A percentile compares a stretch with the other conserved stretches of the same genome.
These are phyloP conservation scores for Begonia masoniana DNA, from an alignment of 306 rosid genomes.

Conservation along the genomic window DNA sequence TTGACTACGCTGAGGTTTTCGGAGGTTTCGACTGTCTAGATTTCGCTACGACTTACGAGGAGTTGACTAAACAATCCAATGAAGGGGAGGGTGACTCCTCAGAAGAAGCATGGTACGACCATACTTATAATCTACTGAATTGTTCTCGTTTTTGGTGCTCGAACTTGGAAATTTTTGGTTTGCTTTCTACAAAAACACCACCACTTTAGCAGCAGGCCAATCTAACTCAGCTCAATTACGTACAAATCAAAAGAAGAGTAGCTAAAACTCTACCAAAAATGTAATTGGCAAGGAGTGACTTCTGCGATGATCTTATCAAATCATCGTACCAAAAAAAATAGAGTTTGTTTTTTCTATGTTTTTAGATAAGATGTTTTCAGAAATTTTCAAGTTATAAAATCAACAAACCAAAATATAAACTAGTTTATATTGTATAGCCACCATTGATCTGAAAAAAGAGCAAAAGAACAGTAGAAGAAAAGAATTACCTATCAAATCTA, in stretches of 20 bases:
- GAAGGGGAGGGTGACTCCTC: constrained; percentile 25
- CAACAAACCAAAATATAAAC: too few species aligned
- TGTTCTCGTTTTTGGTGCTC: not conserved
- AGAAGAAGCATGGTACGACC: constrained; percentile 68
- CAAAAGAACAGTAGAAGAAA: constrained; percentile 3
- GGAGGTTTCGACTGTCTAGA: constrained; percentile 45
- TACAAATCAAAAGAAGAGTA: constrained; percentile 11
- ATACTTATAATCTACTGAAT: constrained; percentile 1
- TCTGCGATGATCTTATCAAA: not conserved
- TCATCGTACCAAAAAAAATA: not conserved
- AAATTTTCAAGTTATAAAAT: too few species aligned
- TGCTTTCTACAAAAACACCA: too few species aligned
- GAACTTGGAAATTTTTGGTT: too few species aligned
- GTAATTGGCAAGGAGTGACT: not conserved
- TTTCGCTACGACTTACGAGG: constrained; percentile 49
- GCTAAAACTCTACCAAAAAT: constrained; percentile 6
- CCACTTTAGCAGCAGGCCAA: too few species aligned
- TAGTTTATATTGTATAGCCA: too few species aligned
- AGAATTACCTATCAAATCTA: constrained; percentile 70
- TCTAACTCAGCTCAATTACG: too few species aligned
- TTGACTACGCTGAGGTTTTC: constrained; percentile 72
- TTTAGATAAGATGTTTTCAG: too few species aligned
- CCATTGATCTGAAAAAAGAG: not conserved
- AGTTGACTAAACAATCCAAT: constrained; percentile 33
- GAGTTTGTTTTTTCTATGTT: too few species aligned